These are phyloP conservation scores for Brasilioporus rufonigricans DNA, from an alignment of 768 basidiomycete species.

Conservation along the genomic window DNA sequence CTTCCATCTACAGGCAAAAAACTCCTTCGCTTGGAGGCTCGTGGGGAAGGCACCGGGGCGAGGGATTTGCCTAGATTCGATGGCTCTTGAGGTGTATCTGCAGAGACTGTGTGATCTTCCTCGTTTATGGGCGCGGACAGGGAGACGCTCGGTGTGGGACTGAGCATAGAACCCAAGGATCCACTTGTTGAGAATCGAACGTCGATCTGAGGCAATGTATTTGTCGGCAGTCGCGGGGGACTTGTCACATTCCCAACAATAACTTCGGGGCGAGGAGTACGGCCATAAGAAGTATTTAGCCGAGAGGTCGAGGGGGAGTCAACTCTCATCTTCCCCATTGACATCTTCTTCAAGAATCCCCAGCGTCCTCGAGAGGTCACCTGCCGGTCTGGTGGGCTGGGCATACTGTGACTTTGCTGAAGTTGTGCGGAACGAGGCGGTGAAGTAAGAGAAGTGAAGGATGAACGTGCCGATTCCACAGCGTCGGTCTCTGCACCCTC, in stretches of 20 bases:
- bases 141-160: constrained; percentile 31
- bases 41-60: constrained; percentile 41
- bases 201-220: constrained; percentile 59
- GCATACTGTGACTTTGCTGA: constrained; percentile 14
- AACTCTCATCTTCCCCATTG: constrained; percentile 87
- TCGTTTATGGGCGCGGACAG: constrained; percentile 23
- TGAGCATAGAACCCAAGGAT: constrained; percentile 49
- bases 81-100: constrained; percentile 2
- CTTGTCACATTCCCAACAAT: constrained; percentile 20
- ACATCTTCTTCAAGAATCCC: constrained; percentile 99
- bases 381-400: constrained; percentile 27
- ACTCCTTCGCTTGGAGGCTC: constrained; percentile 73
- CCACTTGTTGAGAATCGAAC: constrained; percentile 73
- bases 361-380: constrained; percentile 56
- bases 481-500: constrained; percentile 25
- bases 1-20: constrained; percentile 84
- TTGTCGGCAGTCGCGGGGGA: constrained; percentile 34
- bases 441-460: constrained; percentile 25
- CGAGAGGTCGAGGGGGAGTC: constrained; percentile 49
- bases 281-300: constrained; percentile 33
- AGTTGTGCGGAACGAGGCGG: constrained; percentile 22
- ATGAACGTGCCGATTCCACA: constrained; percentile 19
- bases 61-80: constrained; percentile 33
- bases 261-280: constrained; percentile 13
- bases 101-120: constrained; percentile 15